These are phyloP conservation scores for Huntiella savannae DNA, from an alignment of 2,329 filamentous ascomycete genomes.

Conservation along the genomic window DNA sequence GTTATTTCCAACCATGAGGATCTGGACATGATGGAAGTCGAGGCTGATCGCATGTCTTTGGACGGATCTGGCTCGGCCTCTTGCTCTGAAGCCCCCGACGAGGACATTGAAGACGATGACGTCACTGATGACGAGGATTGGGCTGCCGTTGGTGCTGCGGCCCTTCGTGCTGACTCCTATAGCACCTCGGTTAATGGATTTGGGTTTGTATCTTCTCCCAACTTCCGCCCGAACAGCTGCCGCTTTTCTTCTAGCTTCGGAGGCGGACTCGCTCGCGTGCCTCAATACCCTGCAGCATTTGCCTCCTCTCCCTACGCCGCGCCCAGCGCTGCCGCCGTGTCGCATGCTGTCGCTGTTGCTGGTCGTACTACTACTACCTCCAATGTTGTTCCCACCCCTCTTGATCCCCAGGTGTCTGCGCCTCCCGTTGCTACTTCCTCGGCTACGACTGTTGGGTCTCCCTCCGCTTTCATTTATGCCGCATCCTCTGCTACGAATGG, in stretches of 20 bases:
- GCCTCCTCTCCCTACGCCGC: conserved; percentile 12
- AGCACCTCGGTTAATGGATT: conserved; percentile 28
- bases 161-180: conserved; percentile 52
- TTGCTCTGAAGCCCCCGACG: conserved; percentile 55
- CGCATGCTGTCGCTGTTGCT: not conserved
- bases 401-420: no score
- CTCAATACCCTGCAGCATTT: conserved; percentile 17
- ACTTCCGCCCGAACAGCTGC: conserved; percentile 27
- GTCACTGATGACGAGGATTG: conserved; percentile 93
- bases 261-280: conserved; percentile 34
- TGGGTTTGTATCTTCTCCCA: conserved; percentile 25
- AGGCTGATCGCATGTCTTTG: conserved; percentile 89
- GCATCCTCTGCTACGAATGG: conserved; percentile 17
- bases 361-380: no score
- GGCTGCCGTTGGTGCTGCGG: conserved; percentile 73
- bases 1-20: conserved; percentile 59
- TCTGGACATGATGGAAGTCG: conserved; percentile 56
- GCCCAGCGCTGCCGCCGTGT: not conserved
- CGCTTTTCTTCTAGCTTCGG: conserved; percentile 27
- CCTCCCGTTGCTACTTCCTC: no score
- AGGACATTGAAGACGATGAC: conserved; percentile 51
- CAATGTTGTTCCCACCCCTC: no score
- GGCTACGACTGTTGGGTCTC: no score
- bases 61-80: conserved; percentile 52
- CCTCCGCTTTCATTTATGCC: no score